phyloP scores from a whole-genome alignment of 73 alveolate species.

The Paramecium primaurelia region DNA sequence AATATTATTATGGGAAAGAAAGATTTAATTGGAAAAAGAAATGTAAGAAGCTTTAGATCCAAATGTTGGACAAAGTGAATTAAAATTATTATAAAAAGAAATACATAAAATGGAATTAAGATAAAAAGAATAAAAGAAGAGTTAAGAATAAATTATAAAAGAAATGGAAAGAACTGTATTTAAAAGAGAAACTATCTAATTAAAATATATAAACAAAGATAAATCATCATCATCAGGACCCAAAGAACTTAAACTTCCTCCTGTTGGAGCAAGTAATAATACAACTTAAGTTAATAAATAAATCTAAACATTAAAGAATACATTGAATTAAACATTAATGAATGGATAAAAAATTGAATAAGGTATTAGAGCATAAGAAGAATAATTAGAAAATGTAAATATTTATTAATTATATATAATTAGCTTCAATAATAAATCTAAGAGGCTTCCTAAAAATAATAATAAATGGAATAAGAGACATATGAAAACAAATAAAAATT shows the following conservation, averaged over 20 bases:
- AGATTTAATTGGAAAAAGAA: conserved; percentile 97
- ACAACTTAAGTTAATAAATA: conserved; percentile 75
- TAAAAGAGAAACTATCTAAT: conserved; percentile 94
- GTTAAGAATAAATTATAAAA: conserved; percentile 90
- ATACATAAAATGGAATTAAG: conserved; percentile 96
- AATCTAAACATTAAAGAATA: conserved; percentile 75
- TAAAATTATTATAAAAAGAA: conserved; percentile 92
- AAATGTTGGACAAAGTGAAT: conserved; percentile 94
- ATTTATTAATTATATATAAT: not conserved
- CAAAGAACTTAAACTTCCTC: conserved; percentile 46
- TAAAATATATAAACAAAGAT: conserved; percentile 88
- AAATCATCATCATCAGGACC: conserved; percentile 71
- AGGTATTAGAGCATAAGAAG: conserved; percentile 66
- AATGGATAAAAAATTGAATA: conserved; percentile 76
- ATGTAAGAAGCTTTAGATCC: conserved; percentile 98
- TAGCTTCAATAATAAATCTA: conserved; percentile 46
- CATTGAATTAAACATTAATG: conserved; percentile 81
- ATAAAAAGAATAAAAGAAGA: conserved; percentile 84
- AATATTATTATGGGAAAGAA: conserved; percentile 97
- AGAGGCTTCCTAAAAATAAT: conserved; percentile 7
- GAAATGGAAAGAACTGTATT: conserved; percentile 98
- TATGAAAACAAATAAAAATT: conserved; percentile 27
- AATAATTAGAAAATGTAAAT: conserved; percentile 51
- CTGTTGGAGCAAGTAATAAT: conserved; percentile 45
- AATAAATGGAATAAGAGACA: conserved; percentile 42